Evolutionary conservation across 768 basidiomycete genomes (phyloP).

Genomic region (Suillus fuscotomentosus): DNA sequence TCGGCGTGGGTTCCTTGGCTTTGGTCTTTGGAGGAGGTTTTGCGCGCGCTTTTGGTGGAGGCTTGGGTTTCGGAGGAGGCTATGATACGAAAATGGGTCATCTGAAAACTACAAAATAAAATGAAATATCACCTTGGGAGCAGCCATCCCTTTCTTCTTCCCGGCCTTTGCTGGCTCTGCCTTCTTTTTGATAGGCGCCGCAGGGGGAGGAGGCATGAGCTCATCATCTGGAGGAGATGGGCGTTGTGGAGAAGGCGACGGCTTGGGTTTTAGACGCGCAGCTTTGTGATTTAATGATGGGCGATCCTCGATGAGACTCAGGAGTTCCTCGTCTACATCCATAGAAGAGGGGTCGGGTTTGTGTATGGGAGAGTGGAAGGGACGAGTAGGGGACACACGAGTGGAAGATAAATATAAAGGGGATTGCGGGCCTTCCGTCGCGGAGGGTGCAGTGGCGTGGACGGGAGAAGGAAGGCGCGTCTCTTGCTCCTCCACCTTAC

Average conservation of each 20-base stretch:
- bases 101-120: neutral
- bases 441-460: neutral
- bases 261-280: slow-evolving; percentile 11
- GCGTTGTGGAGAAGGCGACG: slow-evolving; percentile 9
- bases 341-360: slow-evolving; percentile 35
- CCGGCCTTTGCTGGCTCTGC: slow-evolving; percentile 20
- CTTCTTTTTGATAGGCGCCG: slow-evolving; percentile 3
- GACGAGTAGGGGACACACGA: neutral
- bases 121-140: slow-evolving; percentile 19
- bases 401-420: neutral
- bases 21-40: slow-evolving; percentile 33
- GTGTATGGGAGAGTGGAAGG: neutral
- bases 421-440: neutral
- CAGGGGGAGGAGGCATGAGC: slow-evolving; percentile 13
- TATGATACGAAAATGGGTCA: slow-evolving; percentile 6
- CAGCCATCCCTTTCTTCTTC: slow-evolving; percentile 34
- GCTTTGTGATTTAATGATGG: slow-evolving; percentile 18
- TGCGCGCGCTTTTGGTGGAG: slow-evolving; percentile 27
- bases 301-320: slow-evolving; percentile 65
- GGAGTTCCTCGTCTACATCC: slow-evolving; percentile 60
- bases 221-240: slow-evolving; percentile 11
- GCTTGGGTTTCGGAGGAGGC: slow-evolving; percentile 28
- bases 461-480: neutral
- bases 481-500: slow-evolving; percentile 4
- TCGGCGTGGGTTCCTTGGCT: slow-evolving; percentile 12